Percentiles rank a stretch among this genome's conserved stretches.
These are phyloP conservation scores for Clitoria ternatea DNA, from an alignment of 306 rosid genomes.

Conservation along the genomic window DNA sequence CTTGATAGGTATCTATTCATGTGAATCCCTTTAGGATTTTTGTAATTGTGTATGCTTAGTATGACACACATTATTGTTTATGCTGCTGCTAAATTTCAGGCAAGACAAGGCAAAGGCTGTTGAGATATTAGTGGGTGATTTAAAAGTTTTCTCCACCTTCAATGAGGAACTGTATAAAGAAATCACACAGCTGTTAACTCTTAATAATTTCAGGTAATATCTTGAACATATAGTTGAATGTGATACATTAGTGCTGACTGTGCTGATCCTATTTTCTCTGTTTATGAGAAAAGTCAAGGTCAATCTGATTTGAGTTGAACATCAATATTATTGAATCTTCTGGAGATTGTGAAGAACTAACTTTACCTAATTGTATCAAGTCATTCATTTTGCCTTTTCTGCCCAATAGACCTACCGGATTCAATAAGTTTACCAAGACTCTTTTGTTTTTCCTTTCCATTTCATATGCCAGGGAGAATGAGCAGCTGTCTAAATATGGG, in stretches of 20 bases:
- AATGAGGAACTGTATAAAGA: slow-evolving; percentile 82
- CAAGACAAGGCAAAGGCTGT: slow-evolving; percentile 69
- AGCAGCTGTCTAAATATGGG: slow-evolving; percentile 79
- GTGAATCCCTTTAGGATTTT: slow-evolving; percentile 4
- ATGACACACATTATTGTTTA: background rate
- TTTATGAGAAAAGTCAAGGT: background rate
- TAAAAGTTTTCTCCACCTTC: slow-evolving; percentile 73
- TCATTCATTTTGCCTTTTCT: background rate
- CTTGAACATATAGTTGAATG: background rate
- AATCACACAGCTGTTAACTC: slow-evolving; percentile 79
- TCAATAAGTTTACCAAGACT: background rate
- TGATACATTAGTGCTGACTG: background rate
- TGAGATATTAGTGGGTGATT: slow-evolving; percentile 73
- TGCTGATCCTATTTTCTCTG: background rate
- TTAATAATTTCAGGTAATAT: slow-evolving; percentile 74
- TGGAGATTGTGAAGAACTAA: background rate
- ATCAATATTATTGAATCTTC: slow-evolving; percentile 15
- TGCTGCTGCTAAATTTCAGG: slow-evolving; percentile 39
- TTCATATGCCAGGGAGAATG: slow-evolving; percentile 67
- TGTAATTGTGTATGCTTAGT: background rate
- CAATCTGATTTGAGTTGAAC: background rate
- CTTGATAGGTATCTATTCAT: slow-evolving; percentile 68
- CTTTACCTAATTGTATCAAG: background rate
- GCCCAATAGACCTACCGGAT: background rate
- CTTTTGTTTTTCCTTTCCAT: background rate